Base-by-base conservation (phyloP, 208 protist species). In the Wallacemonas collosoma region DNA sequence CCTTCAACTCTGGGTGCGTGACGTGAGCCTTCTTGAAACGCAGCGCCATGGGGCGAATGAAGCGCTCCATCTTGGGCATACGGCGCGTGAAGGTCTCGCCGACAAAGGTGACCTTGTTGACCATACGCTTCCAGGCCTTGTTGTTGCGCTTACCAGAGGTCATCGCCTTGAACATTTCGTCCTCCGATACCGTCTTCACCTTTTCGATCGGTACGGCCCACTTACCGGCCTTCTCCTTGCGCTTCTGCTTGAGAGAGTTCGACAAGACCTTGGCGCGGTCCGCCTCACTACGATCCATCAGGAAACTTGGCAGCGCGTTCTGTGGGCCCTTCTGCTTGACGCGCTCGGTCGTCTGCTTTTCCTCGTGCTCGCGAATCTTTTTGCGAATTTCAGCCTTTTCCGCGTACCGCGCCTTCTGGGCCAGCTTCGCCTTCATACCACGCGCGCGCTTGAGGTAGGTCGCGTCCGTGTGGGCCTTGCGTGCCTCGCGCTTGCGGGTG, bases 351-450 rank as follows among this genome's bases (percentile, higher is more conserved):
- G 91, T 94, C 73, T 96, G 89, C 81, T 97, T 98, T 80, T 98
- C 92, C 83, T 99, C 94, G 73, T 99, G 98, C 91, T 99, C 94
- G 36, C 95, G 94, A 64, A 99, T 99, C 86, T 98, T 99, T 82
- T 99, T 99, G 82, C 99, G 99, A 83, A 99, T 99, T 69, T 98
- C 95, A 1, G 97, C 98, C 96, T 99, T 99, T 79, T 99, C 99
- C 39, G 91, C 79, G 82, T 99, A 99, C 53, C 99, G 89, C 72
- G 99, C 92, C 89, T 99, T 98, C 75, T 98, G 91, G 45, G 95
- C 98, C 61, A 99, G 83, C 87, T 99, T 99, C 39, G 99, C 99
- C 77, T 98, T 98, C 43, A 99, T 90, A 74, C 99, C 99, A 50
- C 90, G 89, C 35, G 99, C 86, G 35, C 93, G 97, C 88, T 99